phyloP scores from a whole-genome alignment of 768 basidiomycete species.

The Pleurotus citrinopileatus region DNA sequence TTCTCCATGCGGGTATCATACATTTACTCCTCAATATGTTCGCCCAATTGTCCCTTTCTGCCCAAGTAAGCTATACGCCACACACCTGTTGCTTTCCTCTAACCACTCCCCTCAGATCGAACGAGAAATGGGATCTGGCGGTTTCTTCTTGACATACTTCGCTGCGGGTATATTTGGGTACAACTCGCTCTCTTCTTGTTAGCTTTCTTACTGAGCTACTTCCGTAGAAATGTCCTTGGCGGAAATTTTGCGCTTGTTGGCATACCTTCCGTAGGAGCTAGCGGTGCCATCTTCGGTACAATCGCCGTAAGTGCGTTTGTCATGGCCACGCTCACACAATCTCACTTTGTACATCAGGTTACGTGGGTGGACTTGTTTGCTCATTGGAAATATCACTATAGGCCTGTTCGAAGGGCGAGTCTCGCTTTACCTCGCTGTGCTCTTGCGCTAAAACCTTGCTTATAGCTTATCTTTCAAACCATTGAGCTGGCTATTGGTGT shows the following conservation, averaged over 20 bases:
- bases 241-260: constrained; percentile 93
- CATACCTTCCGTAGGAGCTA: constrained; percentile 86
- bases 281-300: constrained; percentile 90
- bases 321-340: background rate
- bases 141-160: constrained; percentile 85
- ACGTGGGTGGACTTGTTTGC: constrained; percentile 88
- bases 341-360: constrained; percentile 34
- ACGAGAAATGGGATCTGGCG: constrained; percentile 84
- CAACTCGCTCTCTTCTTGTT: constrained; percentile 9
- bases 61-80: constrained; percentile 48
- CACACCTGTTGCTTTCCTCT: background rate
- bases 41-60: constrained; percentile 77
- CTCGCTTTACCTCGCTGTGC: background rate
- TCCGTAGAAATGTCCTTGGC: constrained; percentile 73
- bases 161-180: constrained; percentile 93
- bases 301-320: constrained; percentile 51
- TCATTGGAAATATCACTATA: constrained; percentile 88
- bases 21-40: constrained; percentile 90
- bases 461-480: constrained; percentile 77
- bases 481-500: constrained; percentile 87
- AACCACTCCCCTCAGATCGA: constrained; percentile 58
- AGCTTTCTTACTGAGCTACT: background rate
- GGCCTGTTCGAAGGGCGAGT: constrained; percentile 70
- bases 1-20: constrained; percentile 95
- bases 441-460: background rate